These are phyloP conservation scores for Penicillium brasilianum DNA, from an alignment of 2,329 filamentous ascomycete genomes.

Conservation along the genomic window DNA sequence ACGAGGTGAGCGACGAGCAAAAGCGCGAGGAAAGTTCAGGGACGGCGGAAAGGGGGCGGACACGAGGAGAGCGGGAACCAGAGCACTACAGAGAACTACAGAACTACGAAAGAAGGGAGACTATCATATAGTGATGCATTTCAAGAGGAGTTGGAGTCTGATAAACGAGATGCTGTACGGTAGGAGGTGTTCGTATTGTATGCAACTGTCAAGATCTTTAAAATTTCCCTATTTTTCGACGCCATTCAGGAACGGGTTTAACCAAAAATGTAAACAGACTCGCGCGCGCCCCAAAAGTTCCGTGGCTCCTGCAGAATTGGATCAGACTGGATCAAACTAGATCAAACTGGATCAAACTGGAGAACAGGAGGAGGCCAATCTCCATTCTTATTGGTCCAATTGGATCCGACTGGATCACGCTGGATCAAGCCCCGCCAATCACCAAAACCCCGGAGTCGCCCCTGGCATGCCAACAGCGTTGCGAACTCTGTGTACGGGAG, in stretches of 20 bases:
- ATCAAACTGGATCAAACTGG: constrained; percentile 15
- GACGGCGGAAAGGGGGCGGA: constrained; percentile 1
- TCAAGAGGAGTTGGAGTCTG: too few species aligned
- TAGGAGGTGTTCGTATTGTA: too few species aligned
- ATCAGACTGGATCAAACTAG: constrained; percentile 19
- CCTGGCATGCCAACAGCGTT: not conserved
- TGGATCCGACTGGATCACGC: not conserved
- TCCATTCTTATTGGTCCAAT: not conserved
- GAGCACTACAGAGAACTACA: too few species aligned
- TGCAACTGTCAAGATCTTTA: not conserved
- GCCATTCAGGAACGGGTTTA: constrained; percentile 1
- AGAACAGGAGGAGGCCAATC: not conserved
- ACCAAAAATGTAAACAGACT: constrained; percentile 9
- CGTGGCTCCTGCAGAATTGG: constrained; percentile 30
- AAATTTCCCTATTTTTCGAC: not conserved
- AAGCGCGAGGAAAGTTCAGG: constrained; percentile 2
- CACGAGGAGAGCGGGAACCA: not conserved
- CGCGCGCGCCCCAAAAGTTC: constrained; percentile 15
- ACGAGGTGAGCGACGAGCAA: constrained; percentile 12
- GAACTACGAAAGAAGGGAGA: too few species aligned
- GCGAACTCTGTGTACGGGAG: not conserved
- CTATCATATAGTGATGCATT: too few species aligned
- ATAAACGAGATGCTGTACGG: too few species aligned
- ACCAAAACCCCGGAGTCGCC: constrained; percentile 7
- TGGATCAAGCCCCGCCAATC: constrained; percentile 8